A percentile compares a stretch with the other conserved stretches of the same genome.
These are phyloP conservation scores for Kodamaea plutei DNA, from an alignment of 1,139 yeast genomes.

Conservation along the genomic window DNA sequence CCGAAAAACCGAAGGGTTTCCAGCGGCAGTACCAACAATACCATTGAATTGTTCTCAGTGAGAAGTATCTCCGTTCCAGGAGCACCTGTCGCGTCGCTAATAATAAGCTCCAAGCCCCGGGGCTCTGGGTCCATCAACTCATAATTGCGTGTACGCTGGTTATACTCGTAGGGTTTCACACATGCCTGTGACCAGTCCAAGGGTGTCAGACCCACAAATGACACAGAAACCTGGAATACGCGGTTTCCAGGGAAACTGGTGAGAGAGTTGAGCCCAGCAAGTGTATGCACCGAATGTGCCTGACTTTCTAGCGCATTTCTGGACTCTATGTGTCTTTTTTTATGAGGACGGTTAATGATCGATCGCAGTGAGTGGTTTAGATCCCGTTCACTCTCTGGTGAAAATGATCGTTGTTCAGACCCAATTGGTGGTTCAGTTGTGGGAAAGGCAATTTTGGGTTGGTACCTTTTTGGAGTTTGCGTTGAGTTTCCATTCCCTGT, in stretches of 20 bases:
- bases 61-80: constrained; percentile 7
- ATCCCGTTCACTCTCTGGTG: no score
- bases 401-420: no score
- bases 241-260: constrained; percentile 6
- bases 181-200: constrained; percentile 22
- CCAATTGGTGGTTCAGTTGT: no score
- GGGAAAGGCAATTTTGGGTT: no score
- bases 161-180: constrained; percentile 19
- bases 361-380: no score
- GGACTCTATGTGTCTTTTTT: no score
- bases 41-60: constrained; percentile 15
- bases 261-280: no score
- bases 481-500: no score
- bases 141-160: constrained; percentile 4
- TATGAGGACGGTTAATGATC: no score
- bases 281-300: no score
- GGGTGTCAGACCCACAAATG: constrained; percentile 21
- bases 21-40: constrained; percentile 14
- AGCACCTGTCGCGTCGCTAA: constrained; percentile 13
- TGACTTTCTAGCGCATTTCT: no score
- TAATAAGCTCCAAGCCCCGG: constrained; percentile 21
- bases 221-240: constrained; percentile 17
- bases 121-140: constrained; percentile 22
- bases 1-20: constrained; percentile 17
- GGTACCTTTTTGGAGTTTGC: no score